Percentiles rank a stretch among this genome's conserved stretches.
phyloP scores from a whole-genome alignment of 2,329 filamentous ascomycete species.

The Exophiala alcalophila region DNA sequence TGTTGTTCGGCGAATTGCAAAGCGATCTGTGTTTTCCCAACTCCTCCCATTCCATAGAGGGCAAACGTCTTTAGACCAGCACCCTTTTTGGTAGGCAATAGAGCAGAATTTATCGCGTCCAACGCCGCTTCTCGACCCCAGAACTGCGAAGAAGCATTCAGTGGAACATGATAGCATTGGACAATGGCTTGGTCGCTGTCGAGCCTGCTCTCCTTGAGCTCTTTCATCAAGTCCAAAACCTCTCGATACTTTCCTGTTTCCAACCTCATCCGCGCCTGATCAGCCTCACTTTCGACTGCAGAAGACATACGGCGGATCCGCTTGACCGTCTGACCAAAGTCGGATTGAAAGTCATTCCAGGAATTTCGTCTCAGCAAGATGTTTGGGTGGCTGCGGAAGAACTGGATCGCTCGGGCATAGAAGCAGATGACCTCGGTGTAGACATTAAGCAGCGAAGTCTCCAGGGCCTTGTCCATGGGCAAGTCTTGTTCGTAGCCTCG shows the following conservation, averaged over 20 bases:
- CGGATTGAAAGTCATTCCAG: constrained; percentile 2
- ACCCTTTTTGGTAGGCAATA: neutral
- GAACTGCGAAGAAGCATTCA: too few relatives aligned
- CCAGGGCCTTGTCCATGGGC: too few relatives aligned
- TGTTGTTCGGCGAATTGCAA: constrained; percentile 38
- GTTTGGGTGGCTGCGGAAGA: neutral
- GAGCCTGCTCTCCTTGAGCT: too few relatives aligned
- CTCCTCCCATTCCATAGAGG: constrained; percentile 44
- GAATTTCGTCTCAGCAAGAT: neutral
- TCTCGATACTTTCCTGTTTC: too few relatives aligned
- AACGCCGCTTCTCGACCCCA: too few relatives aligned
- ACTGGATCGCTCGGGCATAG: neutral
- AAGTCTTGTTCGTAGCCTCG: too few relatives aligned
- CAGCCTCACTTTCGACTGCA: constrained; percentile 1
- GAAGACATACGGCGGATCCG: constrained; percentile 4
- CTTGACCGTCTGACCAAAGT: constrained; percentile 2
- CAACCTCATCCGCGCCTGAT: neutral
- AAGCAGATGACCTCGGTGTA: too few relatives aligned
- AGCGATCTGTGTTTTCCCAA: constrained; percentile 46
- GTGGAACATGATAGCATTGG: neutral
- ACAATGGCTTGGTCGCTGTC: neutral
- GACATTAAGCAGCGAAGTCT: too few relatives aligned
- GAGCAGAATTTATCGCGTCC: too few relatives aligned
- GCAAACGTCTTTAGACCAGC: constrained; percentile 21
- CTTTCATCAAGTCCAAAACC: too few relatives aligned